Evolutionary conservation across 352 stramenopile genomes (phyloP), one percentile per base, ranked within the genome.

Genomic region (Pythium folliculosum): DNA sequence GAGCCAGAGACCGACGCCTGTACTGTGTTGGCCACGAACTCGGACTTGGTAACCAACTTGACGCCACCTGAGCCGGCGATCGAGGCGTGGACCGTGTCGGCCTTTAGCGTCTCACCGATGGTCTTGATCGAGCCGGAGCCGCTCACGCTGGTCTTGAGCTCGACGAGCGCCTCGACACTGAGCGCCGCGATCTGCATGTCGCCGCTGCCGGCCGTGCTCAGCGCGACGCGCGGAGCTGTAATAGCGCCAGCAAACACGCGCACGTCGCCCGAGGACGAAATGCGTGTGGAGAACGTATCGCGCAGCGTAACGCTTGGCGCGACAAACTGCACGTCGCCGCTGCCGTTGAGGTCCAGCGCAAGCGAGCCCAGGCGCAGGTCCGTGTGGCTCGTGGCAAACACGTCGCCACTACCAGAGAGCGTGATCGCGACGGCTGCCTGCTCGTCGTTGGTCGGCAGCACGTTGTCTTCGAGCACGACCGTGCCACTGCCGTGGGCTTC

Each of bases 281-380:
- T 30, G 0, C n/a, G 19, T 19, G 70, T 16, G 8, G 30, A 48
- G n/a, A 70, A 44, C 1, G 48, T 32, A 8, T 74, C 40, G n/a
- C 25, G 14, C 0, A 66, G 22, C 3, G 32, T 66, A 19, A 78
- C 25, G 10, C 32, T 65, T 5, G 69, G 64, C 19, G 53, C 63
- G 9, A 65, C 44, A n/a, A 78, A 71, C 57, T 78, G 72, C 8
- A 78, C n/a, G 22, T 71, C 66, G 27, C 68, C 72, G 21, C 68
- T 76, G 17, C 72, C 69, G 16, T 60, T 61, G 56, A 76, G 69
- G 35, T 70, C 60, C 1, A 78, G 53, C 13, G 21, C 37, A 8
- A 78, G 52, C 23, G 72, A 78, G 3, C 49, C 57, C 10, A 78
- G 44, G 30, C 44, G 32, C 17, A 71, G 45, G n/a, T 76, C 60